phyloP scores from a whole-genome alignment of 371 early-diverging fungal species.

The Mortierella sp. region DNA sequence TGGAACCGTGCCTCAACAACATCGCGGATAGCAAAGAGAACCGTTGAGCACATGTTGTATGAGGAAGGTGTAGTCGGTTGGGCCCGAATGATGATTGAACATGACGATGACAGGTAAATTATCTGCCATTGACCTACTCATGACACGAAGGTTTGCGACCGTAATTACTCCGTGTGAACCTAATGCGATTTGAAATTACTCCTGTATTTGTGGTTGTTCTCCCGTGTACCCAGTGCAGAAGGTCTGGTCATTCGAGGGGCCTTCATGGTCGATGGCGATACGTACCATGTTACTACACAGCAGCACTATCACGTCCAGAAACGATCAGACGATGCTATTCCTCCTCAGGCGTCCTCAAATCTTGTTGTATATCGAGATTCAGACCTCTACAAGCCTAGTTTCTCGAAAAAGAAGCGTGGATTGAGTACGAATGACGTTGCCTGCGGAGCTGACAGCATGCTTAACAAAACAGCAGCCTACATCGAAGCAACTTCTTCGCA shows the following conservation, averaged over 20 bases:
- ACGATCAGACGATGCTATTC: constrained; percentile 64
- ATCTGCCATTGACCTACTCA: too few relatives aligned
- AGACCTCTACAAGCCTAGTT: constrained; percentile 51
- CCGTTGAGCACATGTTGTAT: constrained; percentile 52
- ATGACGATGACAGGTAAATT: constrained; percentile 57
- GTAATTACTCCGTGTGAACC: too few relatives aligned
- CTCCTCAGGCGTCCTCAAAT: constrained; percentile 10
- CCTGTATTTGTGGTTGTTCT: too few relatives aligned
- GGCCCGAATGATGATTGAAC: constrained; percentile 72
- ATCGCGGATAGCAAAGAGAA: constrained; percentile 38
- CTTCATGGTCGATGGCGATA: constrained; percentile 64
- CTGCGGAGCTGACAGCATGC: constrained; percentile 41
- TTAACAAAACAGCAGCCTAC: constrained; percentile 12
- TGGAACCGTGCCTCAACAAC: constrained; percentile 48
- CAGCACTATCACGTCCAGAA: constrained; percentile 65
- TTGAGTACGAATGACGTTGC: constrained; percentile 3
- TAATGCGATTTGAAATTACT: not conserved
- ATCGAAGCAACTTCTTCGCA: constrained; percentile 7
- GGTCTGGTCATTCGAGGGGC: constrained; percentile 70
- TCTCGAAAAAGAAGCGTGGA: constrained; percentile 14
- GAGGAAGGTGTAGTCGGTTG: constrained; percentile 66
- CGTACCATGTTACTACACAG: constrained; percentile 72
- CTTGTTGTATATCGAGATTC: constrained; percentile 79
- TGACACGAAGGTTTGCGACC: too few relatives aligned
- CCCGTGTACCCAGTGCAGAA: constrained; percentile 37